Evolutionary conservation across 495 filamentous ascomycete species (phyloP).

Genomic region (Penicillium angulare): DNA sequence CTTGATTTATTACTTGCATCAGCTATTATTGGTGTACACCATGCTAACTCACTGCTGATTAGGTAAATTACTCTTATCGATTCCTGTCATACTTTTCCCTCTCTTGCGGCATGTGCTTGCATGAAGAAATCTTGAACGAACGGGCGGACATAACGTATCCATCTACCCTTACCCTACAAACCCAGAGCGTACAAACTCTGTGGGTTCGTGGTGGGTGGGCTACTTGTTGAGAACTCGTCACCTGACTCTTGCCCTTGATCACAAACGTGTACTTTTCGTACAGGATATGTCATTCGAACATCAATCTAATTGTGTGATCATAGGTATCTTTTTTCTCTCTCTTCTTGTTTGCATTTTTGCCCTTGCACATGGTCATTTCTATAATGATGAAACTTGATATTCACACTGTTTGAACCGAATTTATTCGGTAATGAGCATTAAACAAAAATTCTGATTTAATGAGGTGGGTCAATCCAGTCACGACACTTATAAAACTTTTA

Average conservation of each 20-base stretch:
- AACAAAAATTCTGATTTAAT: constrained; percentile 99
- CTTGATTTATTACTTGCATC: constrained; percentile 26
- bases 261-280: constrained; percentile 2
- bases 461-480: constrained; percentile 59
- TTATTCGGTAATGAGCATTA: constrained; percentile 72
- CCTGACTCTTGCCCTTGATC: constrained; percentile 61
- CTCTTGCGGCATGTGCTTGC: constrained; percentile 29
- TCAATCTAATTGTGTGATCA: constrained; percentile 14
- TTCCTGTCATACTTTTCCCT: constrained; percentile 15
- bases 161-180: constrained; percentile 58
- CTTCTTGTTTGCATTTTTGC: constrained; percentile 9
- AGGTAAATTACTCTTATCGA: constrained; percentile 64
- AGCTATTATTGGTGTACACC: constrained; percentile 17
- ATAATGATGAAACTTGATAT: constrained; percentile 76
- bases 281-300: constrained; percentile 4
- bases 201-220: constrained; percentile 61
- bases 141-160: constrained; percentile 95
- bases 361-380: constrained; percentile 41
- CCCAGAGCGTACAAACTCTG: constrained; percentile 88
- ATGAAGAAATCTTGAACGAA: constrained; percentile 97
- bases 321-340: constrained; percentile 32
- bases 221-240: constrained; percentile 99
- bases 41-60: constrained; percentile 43
- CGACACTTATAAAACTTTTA: neutral
- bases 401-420: constrained; percentile 97